Evolutionary conservation across 352 stramenopile genomes (phyloP), one percentile per base, ranked within the genome.

Genomic region (Phytophthora meadii): DNA sequence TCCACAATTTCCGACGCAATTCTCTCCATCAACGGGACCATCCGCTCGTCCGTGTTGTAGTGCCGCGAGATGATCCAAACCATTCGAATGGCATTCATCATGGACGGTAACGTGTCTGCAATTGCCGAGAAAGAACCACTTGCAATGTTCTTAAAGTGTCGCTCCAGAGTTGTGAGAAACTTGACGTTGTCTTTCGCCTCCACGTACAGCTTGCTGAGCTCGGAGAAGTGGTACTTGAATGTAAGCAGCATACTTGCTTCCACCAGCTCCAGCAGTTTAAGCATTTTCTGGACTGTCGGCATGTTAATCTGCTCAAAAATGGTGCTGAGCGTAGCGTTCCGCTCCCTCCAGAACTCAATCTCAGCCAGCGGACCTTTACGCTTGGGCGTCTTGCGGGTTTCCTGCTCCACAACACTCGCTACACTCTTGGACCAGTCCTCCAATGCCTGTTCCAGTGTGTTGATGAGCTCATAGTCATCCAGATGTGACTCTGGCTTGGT

Each of bases 31-130:
- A 99, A 79, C 11, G 94, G 94, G 39, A 98, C 89, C 92, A 99
- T 98, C 4, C 95, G 83, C 59, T 99, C 93, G 52, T 99, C 96
- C n/a, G 92, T 98, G 65, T 99, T 99, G 79, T 98, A 99, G 62
- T 99, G 95, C 0, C 96, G 76, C 22, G 95, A 99, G 48, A 99
- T 98, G 65, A 98, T 98, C 96, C 96, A 99, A 10, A 99, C 94
- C 95, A 99, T 98, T 2, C 92, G 88, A 42, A 99, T 97, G 1
- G 93, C 93, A 58, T 98, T 98, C 88, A 99, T 97, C 95, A 99
- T 98, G 3, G 91, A 97, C 19, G 88, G 92, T 6, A 99, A 63
- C 27, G 93, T 98, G 51, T 99, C 95, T 0, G 94, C 83, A 45
- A 98, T 98, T 0, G 90, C 85, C 9, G 77, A 79, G 61, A 98